Conservation (phyloP, 768 basidiomycete species). For the Leccinum subgranulosum region DNA sequence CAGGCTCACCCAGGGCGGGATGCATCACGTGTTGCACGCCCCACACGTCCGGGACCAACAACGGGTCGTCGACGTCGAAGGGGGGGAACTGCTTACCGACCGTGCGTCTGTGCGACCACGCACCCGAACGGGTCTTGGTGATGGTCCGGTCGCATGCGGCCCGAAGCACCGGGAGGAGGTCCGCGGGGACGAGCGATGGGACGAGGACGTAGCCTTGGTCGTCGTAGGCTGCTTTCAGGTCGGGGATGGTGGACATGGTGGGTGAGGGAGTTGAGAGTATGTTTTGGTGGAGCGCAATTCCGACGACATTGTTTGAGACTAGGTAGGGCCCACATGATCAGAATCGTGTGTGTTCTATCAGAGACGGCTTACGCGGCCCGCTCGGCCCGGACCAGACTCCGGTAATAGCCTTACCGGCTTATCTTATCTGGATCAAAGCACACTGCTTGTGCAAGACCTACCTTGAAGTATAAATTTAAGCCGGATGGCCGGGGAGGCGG, state of each 20-base stretch:
- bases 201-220: conserved; percentile 65
- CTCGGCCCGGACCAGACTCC: background rate
- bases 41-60: conserved; percentile 61
- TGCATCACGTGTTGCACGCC: conserved; percentile 84
- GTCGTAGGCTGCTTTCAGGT: conserved; percentile 52
- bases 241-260: background rate
- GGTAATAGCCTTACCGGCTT: background rate
- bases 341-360: background rate
- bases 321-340: too few species aligned
- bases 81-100: conserved; percentile 82
- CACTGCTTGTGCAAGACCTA: background rate
- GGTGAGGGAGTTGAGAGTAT: background rate
- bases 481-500: too few species aligned
- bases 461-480: background rate
- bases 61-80: conserved; percentile 40
- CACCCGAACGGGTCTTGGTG: conserved; percentile 51
- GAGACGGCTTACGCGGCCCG: background rate
- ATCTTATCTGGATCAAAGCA: background rate
- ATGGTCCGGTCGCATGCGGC: conserved; percentile 52
- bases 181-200: conserved; percentile 46
- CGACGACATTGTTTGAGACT: background rate
- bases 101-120: conserved; percentile 64
- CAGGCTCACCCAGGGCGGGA: conserved; percentile 57
- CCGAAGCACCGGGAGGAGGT: conserved; percentile 38
- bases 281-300: background rate